A percentile compares a stretch with the other conserved stretches of the same genome.
Conservation (phyloP, 2,329 filamentous ascomycete genomes). For the Trichophyton verrucosum region DNA sequence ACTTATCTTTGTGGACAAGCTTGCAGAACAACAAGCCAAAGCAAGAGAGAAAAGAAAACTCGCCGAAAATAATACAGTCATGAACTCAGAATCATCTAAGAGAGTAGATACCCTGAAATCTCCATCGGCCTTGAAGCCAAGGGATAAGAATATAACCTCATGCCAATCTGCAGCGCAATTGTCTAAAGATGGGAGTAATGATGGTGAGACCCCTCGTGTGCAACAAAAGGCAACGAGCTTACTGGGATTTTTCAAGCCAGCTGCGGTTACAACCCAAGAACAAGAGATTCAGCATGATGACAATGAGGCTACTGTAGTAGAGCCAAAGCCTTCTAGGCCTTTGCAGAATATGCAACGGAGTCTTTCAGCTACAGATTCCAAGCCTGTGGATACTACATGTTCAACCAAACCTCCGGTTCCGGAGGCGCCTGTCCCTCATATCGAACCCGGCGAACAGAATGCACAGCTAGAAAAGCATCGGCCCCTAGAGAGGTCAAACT, state of each 20-base stretch:
- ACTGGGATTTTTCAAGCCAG: slow-evolving; percentile 2
- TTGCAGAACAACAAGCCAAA: slow-evolving; percentile 16
- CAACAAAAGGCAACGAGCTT: neutral
- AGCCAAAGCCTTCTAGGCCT: neutral
- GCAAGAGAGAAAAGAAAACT: neutral
- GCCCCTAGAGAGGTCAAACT: slow-evolving; percentile 24
- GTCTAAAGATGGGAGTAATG: neutral
- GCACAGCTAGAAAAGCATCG: neutral
- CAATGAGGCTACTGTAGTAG: neutral
- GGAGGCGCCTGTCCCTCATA: neutral
- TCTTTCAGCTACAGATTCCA: neutral
- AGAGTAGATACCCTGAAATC: neutral
- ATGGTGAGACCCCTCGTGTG: neutral
- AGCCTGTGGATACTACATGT: neutral
- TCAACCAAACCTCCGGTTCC: neutral
- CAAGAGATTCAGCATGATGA: neutral
- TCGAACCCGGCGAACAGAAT: neutral
- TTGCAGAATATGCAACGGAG: neutral
- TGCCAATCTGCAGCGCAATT: neutral
- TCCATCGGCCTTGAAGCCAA: neutral
- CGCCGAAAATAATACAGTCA: neutral
- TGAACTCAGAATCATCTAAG: neutral
- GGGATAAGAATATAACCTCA: neutral
- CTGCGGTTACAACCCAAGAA: neutral
- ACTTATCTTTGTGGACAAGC: slow-evolving; percentile 31